Evolutionary conservation across 371 early-diverging fungal species (phyloP).

Genomic region (Cokeromyces recurvatus): DNA sequence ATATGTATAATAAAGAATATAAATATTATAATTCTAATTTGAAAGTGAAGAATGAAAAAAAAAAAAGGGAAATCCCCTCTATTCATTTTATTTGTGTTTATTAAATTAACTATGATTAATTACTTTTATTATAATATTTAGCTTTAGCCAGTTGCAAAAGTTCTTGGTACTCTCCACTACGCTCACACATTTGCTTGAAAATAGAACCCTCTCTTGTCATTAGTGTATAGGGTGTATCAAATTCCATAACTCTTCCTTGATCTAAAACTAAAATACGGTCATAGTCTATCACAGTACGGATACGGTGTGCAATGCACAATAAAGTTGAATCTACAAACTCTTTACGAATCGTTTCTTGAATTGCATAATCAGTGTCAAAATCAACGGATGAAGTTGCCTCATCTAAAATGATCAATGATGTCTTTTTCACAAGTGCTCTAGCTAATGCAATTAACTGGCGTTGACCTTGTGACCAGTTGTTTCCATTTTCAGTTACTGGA

Average conservation of each 20-base stretch:
- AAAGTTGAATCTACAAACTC: constrained; percentile 62
- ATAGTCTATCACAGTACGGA: constrained; percentile 85
- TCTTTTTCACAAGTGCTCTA: constrained; percentile 73
- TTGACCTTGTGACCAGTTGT: constrained; percentile 83
- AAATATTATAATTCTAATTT: too few species aligned
- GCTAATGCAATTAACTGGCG: constrained; percentile 85
- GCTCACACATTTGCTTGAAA: constrained; percentile 63
- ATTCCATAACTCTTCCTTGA: constrained; percentile 75
- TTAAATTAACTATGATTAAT: too few species aligned
- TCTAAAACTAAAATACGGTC: constrained; percentile 85
- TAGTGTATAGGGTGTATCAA: constrained; percentile 57
- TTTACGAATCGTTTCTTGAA: constrained; percentile 75
- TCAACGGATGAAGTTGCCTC: constrained; percentile 85
- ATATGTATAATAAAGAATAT: too few species aligned
- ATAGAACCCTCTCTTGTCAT: constrained; percentile 48
- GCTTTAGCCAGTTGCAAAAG: constrained; percentile 29
- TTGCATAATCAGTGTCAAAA: constrained; percentile 66
- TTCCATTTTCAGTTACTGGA: constrained; percentile 67
- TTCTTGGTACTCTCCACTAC: constrained; percentile 57
- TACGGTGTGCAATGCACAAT: constrained; percentile 76
- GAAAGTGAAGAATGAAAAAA: too few species aligned
- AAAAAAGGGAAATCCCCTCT: too few species aligned
- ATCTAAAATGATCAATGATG: constrained; percentile 77
- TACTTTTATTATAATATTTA: too few species aligned
- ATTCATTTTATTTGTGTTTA: too few species aligned